Evolutionary conservation across 805 yeast species (phyloP), one percentile per base, ranked within the genome.

Genomic region (Zygosaccharomyces kombuchaensis): DNA sequence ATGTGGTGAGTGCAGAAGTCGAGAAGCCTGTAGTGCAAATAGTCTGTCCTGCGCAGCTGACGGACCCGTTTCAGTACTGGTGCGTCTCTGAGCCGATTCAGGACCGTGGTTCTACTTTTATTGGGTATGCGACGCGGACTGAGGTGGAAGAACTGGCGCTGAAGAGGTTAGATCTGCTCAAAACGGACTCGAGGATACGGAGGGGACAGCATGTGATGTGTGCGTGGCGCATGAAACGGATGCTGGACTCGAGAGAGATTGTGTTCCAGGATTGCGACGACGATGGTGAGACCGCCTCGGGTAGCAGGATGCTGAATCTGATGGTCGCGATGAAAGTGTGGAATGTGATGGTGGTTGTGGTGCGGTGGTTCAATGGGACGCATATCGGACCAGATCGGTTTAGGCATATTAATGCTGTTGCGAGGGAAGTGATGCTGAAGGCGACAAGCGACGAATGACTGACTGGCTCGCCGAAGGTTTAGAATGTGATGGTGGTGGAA

Each of bases 241-340:
- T 59, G 1, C 43, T 53, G 13, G 70, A 72, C 14, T 47, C 36
- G 16, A 43, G 48, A 23, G 87, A 82, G 0, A 76, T 80, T 0
- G 72, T 75, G 30, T 76, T 73, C 39, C 93, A 87, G 56, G 97
- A 93, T 56, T 89, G 87, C 56, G 97, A 93, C 59, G 98, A 93
- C 63, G 99, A 91, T 60, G 99, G 99, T 2, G 99, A 93, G 60
- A 76, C 95, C 0, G 98, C 98, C 0, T 96, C 98, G 1, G 99
- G 99, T 8, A 80, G 90, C 4, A 70, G 96, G 47, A 69, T 90
- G 73, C 65, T 89, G 41, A 96, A 88, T 68, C 65, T 90, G 39
- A 66, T 90, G 53, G 78, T 86, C 30, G 76, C 80, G 53, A 84
- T 84, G 86, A 88, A 87, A 56, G 85, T 78, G 1, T 79, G 87